Conservation (phyloP, 371 early-diverging fungal genomes). For the Basidiobolus heterosporus region DNA sequence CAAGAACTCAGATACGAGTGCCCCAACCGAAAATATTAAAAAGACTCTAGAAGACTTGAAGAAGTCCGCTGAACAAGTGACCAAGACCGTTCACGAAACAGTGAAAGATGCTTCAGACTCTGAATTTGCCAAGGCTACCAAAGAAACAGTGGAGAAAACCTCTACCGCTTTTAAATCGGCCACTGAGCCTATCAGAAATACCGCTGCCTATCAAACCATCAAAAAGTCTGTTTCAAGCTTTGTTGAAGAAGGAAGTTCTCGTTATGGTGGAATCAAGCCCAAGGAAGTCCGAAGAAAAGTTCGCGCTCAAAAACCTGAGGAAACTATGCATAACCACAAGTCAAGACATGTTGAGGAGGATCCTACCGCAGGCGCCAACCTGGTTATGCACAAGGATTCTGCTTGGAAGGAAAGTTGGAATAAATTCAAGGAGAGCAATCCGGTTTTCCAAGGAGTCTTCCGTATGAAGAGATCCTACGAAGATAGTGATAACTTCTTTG, state of each 20-base stretch:
- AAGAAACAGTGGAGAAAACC: constrained; percentile 36
- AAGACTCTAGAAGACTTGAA: constrained; percentile 61
- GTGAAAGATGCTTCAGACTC: constrained; percentile 74
- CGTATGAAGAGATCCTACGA: constrained; percentile 59
- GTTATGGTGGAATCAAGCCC: constrained; percentile 60
- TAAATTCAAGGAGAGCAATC: constrained; percentile 77
- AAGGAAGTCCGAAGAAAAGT: constrained; percentile 44
- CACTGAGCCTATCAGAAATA: constrained; percentile 61
- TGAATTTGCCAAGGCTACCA: constrained; percentile 63
- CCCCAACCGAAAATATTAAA: constrained; percentile 33
- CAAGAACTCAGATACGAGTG: constrained; percentile 23
- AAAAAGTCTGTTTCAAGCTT: constrained; percentile 50
- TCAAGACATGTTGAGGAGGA: constrained; percentile 20
- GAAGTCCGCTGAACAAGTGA: constrained; percentile 56
- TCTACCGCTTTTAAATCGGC: constrained; percentile 28
- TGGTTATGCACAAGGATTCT: constrained; percentile 82
- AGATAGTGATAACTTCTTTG: constrained; percentile 77
- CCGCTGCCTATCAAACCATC: constrained; percentile 48
- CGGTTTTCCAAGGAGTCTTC: constrained; percentile 71
- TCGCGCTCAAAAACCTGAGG: background rate
- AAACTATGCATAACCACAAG: background rate
- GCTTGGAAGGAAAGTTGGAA: constrained; percentile 84
- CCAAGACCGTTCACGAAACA: constrained; percentile 52
- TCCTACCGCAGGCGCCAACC: constrained; percentile 61
- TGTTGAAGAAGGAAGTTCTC: constrained; percentile 51